Base-by-base conservation (phyloP, 2,329 filamentous ascomycete species). In the Ophiostoma piceae region DNA sequence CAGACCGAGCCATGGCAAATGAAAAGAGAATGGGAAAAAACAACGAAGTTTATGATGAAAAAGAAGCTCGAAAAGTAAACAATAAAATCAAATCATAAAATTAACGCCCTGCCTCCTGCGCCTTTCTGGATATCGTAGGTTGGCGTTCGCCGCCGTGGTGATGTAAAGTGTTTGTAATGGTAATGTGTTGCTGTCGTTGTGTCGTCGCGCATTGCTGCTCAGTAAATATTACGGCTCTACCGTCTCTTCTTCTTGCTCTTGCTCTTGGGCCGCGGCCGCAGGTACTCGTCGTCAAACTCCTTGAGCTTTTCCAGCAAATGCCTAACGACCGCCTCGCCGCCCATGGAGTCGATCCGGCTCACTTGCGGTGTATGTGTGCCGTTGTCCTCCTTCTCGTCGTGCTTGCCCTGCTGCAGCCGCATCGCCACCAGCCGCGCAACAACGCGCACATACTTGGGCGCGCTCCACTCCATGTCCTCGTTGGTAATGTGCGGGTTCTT, bases 91-190 rank as follows among this genome's bases (percentile, higher is more conserved):
- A 35, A 35, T 35, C 35, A 35, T 35, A 62, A 64, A 16, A 62
- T 9, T 35, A 62, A 62, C 57, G 57, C 57, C 57, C 57, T 62
- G 57, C 32, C 19, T 11, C 11, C 32, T 39, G 62, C 62, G 35
- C 62, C 32, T 16, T 16, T 26, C 57, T 35, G 62, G 62, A 65
- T 65, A 65, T 65, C 54, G 39, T 60, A 22, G 32, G 7, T 57
- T 32, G 8, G 39, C 54, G 16, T 64, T 68, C 71, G 80, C 84
- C 29, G 85, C 19, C 47, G 47, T 16, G 47, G 26, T 39, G n/a
- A 62, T 37, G 12, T 16, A 35, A 19, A 19, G 60, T 11, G 6
- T 37, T 35, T 62, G 57, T 65, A 26, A 64, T 39, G 43, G 29
- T 65, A 26, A 64, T 39, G 43, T 35, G 9, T 2, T 51, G 19